These are phyloP conservation scores for Globisporangium ultimum DNA, from an alignment of 352 stramenopile species.

Conservation along the genomic window DNA sequence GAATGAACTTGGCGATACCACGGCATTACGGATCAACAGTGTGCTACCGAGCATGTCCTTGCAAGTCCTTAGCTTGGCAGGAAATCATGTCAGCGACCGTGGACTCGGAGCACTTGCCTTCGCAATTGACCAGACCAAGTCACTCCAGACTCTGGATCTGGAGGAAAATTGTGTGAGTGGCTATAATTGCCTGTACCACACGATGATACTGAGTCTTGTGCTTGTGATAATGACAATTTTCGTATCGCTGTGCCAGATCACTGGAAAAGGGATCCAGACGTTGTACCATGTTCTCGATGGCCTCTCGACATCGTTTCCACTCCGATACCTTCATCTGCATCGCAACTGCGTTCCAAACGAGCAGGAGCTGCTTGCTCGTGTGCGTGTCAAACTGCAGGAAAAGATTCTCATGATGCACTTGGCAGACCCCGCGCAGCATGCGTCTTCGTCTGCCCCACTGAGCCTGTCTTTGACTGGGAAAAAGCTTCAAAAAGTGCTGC, in stretches of 20 bases:
- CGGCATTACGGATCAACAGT: conserved; percentile 17
- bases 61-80: conserved; percentile 34
- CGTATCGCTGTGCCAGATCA: conserved; percentile 24
- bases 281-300: conserved; percentile 38
- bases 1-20: conserved; percentile 32
- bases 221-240: background rate
- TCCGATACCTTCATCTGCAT: conserved; percentile 36
- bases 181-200: background rate
- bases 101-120: conserved; percentile 45
- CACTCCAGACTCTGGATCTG: conserved; percentile 40
- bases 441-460: background rate
- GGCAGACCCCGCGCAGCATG: background rate
- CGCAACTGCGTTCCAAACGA: conserved; percentile 18
- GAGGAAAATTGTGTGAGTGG: conserved; percentile 42
- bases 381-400: conserved; percentile 37
- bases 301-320: conserved; percentile 21
- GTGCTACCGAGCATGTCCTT: conserved; percentile 20
- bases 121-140: conserved; percentile 30
- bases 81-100: conserved; percentile 36
- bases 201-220: background rate
- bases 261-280: conserved; percentile 21
- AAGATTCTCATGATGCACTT: conserved; percentile 41
- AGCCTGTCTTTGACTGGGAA: conserved; percentile 23
- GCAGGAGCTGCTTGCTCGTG: conserved; percentile 6
- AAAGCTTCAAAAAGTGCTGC: conserved; percentile 19